These are phyloP conservation scores for Saturnispora saitoi DNA, from an alignment of 805 yeast genomes.

Conservation along the genomic window DNA sequence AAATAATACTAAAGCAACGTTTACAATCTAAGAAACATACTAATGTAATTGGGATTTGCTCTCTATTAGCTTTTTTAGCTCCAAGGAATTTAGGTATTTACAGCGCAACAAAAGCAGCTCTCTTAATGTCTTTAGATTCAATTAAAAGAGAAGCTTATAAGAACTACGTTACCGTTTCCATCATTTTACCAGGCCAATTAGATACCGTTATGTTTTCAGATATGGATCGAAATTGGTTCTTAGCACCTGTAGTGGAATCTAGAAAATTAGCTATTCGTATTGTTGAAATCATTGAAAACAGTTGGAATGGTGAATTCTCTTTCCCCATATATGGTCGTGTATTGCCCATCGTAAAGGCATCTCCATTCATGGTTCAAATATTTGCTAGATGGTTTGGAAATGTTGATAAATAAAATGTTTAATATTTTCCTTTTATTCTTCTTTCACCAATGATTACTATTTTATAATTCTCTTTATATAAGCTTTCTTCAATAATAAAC, in stretches of 20 bases:
- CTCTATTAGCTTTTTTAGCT: slow-evolving; percentile 41
- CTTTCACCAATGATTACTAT: background rate
- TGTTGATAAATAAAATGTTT: slow-evolving; percentile 21
- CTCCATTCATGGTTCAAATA: slow-evolving; percentile 35
- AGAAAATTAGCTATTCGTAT: slow-evolving; percentile 30
- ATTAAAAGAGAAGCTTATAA: slow-evolving; percentile 32
- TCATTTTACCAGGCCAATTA: slow-evolving; percentile 45
- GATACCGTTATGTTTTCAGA: slow-evolving; percentile 41
- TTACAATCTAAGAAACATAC: slow-evolving; percentile 11
- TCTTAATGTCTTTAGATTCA: slow-evolving; percentile 37
- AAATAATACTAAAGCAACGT: slow-evolving; percentile 23
- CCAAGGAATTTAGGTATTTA: slow-evolving; percentile 41
- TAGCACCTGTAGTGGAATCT: slow-evolving; percentile 42
- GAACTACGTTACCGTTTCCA: slow-evolving; percentile 26
- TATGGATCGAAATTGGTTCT: slow-evolving; percentile 33
- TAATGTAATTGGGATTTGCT: slow-evolving; percentile 36
- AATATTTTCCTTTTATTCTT: background rate
- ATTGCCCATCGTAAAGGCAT: slow-evolving; percentile 33
- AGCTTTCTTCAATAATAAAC: background rate
- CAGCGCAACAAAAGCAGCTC: slow-evolving; percentile 42
- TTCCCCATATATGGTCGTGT: slow-evolving; percentile 41
- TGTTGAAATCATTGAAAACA: slow-evolving; percentile 27
- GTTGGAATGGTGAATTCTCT: slow-evolving; percentile 35
- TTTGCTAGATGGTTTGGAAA: slow-evolving; percentile 22
- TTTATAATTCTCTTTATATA: background rate